These are phyloP conservation scores for Russula sp. DNA, from an alignment of 768 basidiomycete species.

Conservation along the genomic window DNA sequence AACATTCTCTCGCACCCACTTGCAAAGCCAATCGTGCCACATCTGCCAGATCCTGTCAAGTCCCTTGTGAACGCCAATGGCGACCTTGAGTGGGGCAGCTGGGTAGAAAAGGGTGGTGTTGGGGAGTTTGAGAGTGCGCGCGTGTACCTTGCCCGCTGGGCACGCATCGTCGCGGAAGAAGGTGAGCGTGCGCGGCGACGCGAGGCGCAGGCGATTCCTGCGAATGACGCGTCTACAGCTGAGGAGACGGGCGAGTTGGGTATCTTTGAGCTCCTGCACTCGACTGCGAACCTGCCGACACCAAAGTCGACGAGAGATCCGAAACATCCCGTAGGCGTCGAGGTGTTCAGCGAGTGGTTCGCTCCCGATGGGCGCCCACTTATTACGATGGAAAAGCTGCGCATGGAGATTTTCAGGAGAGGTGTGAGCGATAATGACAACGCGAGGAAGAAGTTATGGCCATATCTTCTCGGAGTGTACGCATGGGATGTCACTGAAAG, in stretches of 20 bases:
- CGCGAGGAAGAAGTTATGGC: slow-evolving; percentile 77
- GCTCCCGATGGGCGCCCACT: slow-evolving; percentile 58
- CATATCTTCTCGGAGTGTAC: slow-evolving; percentile 78
- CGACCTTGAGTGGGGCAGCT: slow-evolving; percentile 89
- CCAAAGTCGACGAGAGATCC: slow-evolving; percentile 82
- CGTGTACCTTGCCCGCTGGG: slow-evolving; percentile 96
- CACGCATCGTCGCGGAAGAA: slow-evolving; percentile 94
- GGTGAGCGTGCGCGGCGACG: slow-evolving; percentile 81
- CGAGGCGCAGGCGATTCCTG: slow-evolving; percentile 65
- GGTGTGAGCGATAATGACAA: slow-evolving; percentile 50
- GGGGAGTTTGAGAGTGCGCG: slow-evolving; percentile 96
- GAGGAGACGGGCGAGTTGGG: slow-evolving; percentile 45
- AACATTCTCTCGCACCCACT: slow-evolving; percentile 93
- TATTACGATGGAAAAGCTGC: slow-evolving; percentile 61
- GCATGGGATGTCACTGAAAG: slow-evolving; percentile 66
- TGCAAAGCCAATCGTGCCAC: slow-evolving; percentile 92
- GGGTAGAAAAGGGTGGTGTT: slow-evolving; percentile 89
- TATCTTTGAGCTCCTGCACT: slow-evolving; percentile 80
- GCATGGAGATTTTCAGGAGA: slow-evolving; percentile 67
- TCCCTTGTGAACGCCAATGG: slow-evolving; percentile 86
- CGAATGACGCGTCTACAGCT: slow-evolving; percentile 32
- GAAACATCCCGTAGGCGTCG: slow-evolving; percentile 63
- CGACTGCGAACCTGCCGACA: slow-evolving; percentile 69
- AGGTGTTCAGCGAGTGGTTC: slow-evolving; percentile 77
- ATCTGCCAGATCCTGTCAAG: slow-evolving; percentile 89